Base-by-base conservation (phyloP, 2,329 filamentous ascomycete genomes). In the Penicillium sp. region DNA sequence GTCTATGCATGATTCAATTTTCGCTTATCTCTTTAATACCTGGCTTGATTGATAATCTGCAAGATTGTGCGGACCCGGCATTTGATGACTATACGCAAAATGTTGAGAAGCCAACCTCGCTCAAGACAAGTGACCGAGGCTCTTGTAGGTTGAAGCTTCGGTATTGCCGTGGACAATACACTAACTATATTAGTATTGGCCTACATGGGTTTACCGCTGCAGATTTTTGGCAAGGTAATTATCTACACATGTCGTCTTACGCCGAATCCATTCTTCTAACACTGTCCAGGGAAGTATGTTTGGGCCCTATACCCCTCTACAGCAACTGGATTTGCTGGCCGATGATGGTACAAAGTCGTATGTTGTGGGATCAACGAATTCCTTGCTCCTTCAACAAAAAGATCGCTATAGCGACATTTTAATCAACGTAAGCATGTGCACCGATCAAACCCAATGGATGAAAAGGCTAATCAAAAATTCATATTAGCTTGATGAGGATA, bases 1-100 rank as follows among this genome's bases (percentile, higher is more conserved):
- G 90, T 63, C 80, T 99, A 65, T 99, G 95, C 83, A 96, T 98
- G 90, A 93, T 96, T 77, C 95, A 99, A 75, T 99, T 98, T 78
- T 95, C 93, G 44, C 84, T 99, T 46, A 89, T 99, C 66, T 97
- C 93, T 52, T 82, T 99, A 69, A 96, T 99, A 78, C 95, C 95
- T 47, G 92, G 93, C 58, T 85, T 99, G 56, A 87, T 98, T 69
- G 87, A 91, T 68, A 91, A 90, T 68, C 84, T 99, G n/a, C 88
- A 96, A 76, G 95, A 99, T 77, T 96, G 91, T 68, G 93, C 95
- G 49, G 92, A 96, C 70, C 95, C 95, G n/a, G 89, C 93, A 45
- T 84, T 98, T 73, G 89, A 97, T 74, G 87, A 77, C 57, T 93
- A 95, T 72, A 90, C 93, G 68, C 85, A 88, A 72, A 88, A 81